Base-by-base conservation (phyloP, 2,329 filamentous ascomycete genomes). In the Arthrobotrys sphaeroides region DNA sequence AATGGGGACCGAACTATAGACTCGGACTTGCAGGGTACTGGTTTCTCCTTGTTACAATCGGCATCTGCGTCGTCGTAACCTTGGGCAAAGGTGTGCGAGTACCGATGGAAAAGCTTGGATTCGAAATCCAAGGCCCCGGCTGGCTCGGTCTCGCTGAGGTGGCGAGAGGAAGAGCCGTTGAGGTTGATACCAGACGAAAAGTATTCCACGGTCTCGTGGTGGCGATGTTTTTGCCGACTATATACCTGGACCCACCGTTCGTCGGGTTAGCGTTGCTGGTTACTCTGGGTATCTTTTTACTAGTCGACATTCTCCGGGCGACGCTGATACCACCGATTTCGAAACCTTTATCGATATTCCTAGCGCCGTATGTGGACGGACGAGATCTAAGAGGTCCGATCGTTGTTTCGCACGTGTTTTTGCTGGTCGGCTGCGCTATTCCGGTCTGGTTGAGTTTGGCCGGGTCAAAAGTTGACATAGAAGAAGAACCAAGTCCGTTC, bases 191-290 rank as follows among this genome's bases (percentile, higher is more conserved):
- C 0, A 88, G 95, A 57, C 89, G 95, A 59, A 99, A 99, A 83
- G 92, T 98, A 22, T 99, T 99, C 82, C 95, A 99, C 82, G 96
- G 96, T 79, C 97, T 94, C 87, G 98, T 98, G 91, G 94, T 98
- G 5, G 89, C 89, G 67, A 97, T 99, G 92, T 90, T 99, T 67
- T 86, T 98, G 1, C 94, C 95, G 0, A 89, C 92, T 0, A 91
- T 90, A 1, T 97, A 89, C 81, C 84, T 98, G 77, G 95, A 99
- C 82, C 94, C 95, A 0, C 86, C 90, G 42, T 98, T 92, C 82
- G 89, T 90, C 57, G 88, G 91, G 0, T 85, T 99, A 10, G 92
- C 93, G 0, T 85, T 98, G n/a, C 86, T 87, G 0, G 84, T 97
- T 31, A 88, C 93, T 24, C 87, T 99, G 36, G 89, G 91, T 2